These are phyloP conservation scores for Diaporthe vexans DNA, from an alignment of 2,329 filamentous ascomycete species.

Conservation along the genomic window DNA sequence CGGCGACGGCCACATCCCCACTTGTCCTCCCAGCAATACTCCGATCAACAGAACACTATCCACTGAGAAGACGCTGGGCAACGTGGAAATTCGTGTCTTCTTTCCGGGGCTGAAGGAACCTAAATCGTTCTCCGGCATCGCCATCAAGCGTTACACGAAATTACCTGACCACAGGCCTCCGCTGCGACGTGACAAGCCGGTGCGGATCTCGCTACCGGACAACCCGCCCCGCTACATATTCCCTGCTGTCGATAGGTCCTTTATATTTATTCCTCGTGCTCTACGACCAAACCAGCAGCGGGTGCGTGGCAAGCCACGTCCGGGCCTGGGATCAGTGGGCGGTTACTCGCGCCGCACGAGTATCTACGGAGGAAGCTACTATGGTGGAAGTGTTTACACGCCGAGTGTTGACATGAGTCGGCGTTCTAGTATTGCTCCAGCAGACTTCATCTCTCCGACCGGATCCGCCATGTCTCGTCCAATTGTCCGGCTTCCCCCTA, in stretches of 20 bases:
- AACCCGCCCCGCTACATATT: conserved; percentile 89
- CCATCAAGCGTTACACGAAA: conserved; percentile 92
- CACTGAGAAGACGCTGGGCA: conserved; percentile 85
- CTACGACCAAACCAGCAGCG: conserved; percentile 93
- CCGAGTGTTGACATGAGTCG: conserved; percentile 91
- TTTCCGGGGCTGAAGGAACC: conserved; percentile 82
- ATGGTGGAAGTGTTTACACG: conserved; percentile 80
- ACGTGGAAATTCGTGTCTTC: conserved; percentile 85
- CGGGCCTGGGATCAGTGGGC: conserved; percentile 76
- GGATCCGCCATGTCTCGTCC: conserved; percentile 86
- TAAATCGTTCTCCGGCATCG: conserved; percentile 79
- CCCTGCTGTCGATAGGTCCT: conserved; percentile 89
- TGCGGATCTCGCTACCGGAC: conserved; percentile 89
- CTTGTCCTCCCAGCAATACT: conserved; percentile 69
- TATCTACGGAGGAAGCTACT: conserved; percentile 77
- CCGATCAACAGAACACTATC: conserved; percentile 85
- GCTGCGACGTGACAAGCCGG: conserved; percentile 94
- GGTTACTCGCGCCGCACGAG: conserved; percentile 85
- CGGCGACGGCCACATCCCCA: conserved; percentile 68
- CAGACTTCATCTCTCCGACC: conserved; percentile 84
- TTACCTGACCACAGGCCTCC: conserved; percentile 95
- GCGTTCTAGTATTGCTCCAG: conserved; percentile 82
- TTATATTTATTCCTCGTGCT: conserved; percentile 97
- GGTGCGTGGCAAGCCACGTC: conserved; percentile 80
- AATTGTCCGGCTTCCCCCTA: conserved; percentile 86